A percentile compares a stretch with the other conserved stretches of the same genome.
Conservation (phyloP, 192 early-diverging fungal species). For the Gaertneriomyces sp. region DNA sequence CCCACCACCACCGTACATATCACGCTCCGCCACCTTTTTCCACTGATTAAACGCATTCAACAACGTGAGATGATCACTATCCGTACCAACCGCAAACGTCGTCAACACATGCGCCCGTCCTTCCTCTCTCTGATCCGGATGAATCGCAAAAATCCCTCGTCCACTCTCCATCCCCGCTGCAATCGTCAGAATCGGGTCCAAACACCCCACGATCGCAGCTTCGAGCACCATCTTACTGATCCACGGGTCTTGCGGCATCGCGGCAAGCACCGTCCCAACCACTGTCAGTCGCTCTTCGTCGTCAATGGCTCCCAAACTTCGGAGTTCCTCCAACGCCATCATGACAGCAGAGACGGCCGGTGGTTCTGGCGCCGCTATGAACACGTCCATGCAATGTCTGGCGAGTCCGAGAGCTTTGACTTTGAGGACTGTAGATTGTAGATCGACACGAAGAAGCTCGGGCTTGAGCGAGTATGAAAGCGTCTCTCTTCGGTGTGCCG, state of each 20-base stretch:
- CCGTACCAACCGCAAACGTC: conserved; percentile 24
- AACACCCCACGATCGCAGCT: conserved; percentile 66
- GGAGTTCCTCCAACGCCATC: conserved; percentile 37
- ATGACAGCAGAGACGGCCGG: conserved; percentile 30
- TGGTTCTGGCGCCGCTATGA: conserved; percentile 42
- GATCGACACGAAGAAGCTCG: conserved; percentile 74
- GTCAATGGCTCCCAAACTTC: conserved; percentile 36
- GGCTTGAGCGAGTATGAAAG: conserved; percentile 50
- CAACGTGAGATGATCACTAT: conserved; percentile 42
- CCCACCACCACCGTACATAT: neutral
- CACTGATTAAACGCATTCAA: conserved; percentile 38
- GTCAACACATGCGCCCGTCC: conserved; percentile 37
- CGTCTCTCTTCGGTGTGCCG: conserved; percentile 31
- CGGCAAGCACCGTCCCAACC: conserved; percentile 57
- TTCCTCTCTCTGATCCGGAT: conserved; percentile 39
- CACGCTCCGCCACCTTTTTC: conserved; percentile 19
- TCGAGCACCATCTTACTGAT: conserved; percentile 68
- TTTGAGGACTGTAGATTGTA: conserved; percentile 73
- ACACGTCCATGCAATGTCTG: conserved; percentile 26
- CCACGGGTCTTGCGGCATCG: conserved; percentile 65
- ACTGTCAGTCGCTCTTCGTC: conserved; percentile 54
- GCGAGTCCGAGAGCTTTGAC: conserved; percentile 61
- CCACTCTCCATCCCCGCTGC: conserved; percentile 54
- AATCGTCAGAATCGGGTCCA: conserved; percentile 70
- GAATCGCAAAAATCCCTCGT: conserved; percentile 45